These are phyloP conservation scores for Austroboletus rostrupii DNA, from an alignment of 1,284 basidiomycete species.

Conservation along the genomic window DNA sequence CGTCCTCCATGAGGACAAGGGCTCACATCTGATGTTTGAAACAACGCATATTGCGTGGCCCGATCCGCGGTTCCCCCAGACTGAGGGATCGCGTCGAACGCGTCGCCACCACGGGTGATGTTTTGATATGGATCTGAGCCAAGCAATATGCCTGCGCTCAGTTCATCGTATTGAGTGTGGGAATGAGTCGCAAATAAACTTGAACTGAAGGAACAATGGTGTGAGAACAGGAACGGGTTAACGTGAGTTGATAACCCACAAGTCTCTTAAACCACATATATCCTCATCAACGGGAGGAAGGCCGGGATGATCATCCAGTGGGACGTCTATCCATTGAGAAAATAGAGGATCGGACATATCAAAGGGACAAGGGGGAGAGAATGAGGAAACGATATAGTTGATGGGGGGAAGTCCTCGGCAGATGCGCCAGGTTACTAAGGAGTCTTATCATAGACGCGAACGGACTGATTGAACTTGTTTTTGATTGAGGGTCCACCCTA, in stretches of 20 bases:
- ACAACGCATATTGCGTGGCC: not conserved
- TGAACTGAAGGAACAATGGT: not conserved
- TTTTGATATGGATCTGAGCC: not conserved
- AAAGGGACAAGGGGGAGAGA: not conserved
- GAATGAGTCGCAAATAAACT: slow-evolving; percentile 5
- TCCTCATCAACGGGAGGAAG: slow-evolving; percentile 29
- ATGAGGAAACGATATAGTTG: not conserved
- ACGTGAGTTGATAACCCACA: slow-evolving; percentile 18
- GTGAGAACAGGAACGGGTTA: slow-evolving; percentile 10
- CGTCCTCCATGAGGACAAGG: too few relatives aligned
- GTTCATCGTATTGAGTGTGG: not conserved
- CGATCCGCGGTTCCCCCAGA: not conserved
- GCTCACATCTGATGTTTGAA: slow-evolving; percentile 11
- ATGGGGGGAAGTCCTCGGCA: slow-evolving; percentile 1
- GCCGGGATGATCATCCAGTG: slow-evolving; percentile 14
- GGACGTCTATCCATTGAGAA: slow-evolving; percentile 17
- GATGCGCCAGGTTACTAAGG: slow-evolving; percentile 13
- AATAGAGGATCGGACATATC: slow-evolving; percentile 19
- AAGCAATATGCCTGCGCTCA: slow-evolving; percentile 13
- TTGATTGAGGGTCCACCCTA: slow-evolving; percentile 37
- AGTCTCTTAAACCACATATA: slow-evolving; percentile 13
- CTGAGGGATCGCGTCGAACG: not conserved
- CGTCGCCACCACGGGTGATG: not conserved
- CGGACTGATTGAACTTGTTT: slow-evolving; percentile 27
- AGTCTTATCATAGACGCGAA: slow-evolving; percentile 28